Conservation (phyloP, 306 rosid genomes). For the Betula pendula region DNA sequence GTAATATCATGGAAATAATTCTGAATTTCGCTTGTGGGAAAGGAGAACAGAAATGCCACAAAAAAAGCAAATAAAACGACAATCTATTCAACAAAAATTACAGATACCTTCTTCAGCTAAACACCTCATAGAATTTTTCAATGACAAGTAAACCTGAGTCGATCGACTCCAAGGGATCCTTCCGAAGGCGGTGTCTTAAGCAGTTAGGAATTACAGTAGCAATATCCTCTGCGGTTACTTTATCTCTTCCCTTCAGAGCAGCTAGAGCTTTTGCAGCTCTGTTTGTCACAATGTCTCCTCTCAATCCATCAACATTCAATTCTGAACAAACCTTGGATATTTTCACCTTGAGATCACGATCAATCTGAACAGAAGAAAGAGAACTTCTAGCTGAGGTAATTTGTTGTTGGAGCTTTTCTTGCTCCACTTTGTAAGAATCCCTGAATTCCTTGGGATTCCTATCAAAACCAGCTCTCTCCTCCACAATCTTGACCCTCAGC, state of each 20-base stretch:
- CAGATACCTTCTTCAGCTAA: conserved; percentile 49
- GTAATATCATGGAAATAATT: conserved; percentile 21
- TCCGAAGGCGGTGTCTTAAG: conserved; percentile 92
- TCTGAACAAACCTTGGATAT: conserved; percentile 88
- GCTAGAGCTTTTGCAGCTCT: conserved; percentile 95
- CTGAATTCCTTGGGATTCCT: conserved; percentile 75
- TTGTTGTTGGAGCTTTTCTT: conserved; percentile 71
- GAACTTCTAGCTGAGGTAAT: conserved; percentile 64
- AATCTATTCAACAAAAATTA: conserved; percentile 33
- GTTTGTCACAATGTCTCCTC: conserved; percentile 92
- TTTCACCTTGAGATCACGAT: conserved; percentile 77
- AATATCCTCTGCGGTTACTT: conserved; percentile 73
- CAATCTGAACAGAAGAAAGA: conserved; percentile 71
- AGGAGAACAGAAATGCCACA: conserved; percentile 29
- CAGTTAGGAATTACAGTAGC: conserved; percentile 95
- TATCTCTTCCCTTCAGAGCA: conserved; percentile 75
- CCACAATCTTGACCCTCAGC: conserved; percentile 92
- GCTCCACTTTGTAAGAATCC: conserved; percentile 59
- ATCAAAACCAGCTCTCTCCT: conserved; percentile 86
- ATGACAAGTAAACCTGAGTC: conserved; percentile 91
- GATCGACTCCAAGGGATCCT: conserved; percentile 92
- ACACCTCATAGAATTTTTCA: conserved; percentile 84
- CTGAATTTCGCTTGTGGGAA: conserved; percentile 25
- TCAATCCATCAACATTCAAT: conserved; percentile 88
- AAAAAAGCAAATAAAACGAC: conserved; percentile 19